Base-by-base conservation (phyloP, 495 filamentous ascomycete species). In the Aspergillus saccharolyticus region DNA sequence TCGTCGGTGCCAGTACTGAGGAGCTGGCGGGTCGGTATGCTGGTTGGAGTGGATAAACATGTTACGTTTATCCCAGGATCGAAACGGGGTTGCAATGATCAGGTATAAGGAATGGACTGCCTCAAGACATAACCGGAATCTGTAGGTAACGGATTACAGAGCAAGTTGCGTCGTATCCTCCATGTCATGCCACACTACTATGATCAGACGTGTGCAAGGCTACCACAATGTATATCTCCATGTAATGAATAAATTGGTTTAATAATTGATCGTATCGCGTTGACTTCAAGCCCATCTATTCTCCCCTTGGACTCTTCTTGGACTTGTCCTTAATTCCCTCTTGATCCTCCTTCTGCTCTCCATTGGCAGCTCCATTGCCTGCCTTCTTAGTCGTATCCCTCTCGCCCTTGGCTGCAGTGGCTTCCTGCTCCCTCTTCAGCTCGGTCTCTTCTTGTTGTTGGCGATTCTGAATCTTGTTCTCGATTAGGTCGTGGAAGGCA, bases 401-500 rank as follows among this genome's bases (percentile, higher is more conserved):
- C 63, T 86, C 85, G 18, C 67, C 77, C 68, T 87, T 86, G 19
- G 64, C 70, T 42, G 69, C 72, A 56, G 79, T 83, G 44, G 73
- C 71, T 57, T 78, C 73, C 59, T 90, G 87, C 49, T 88, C 85
- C 72, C 88, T 86, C 80, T 87, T 88, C 54, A 82, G 83, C 62
- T 97, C 91, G 73, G 89, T 91, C 70, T 98, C 94, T 68, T 96
- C 94, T 73, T 95, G 90, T 69, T 93, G 89, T 75, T 96, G 93
- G 64, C 92, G 78, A 76, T 98, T 98, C 78, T 97, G 94, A 59
- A 97, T 96, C 86, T 98, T 98, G 77, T 98, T 98, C 80, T 98
- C 94, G 65, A 98, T 98, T 60, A 98, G 77, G 73, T 98, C 94
- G 71, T 98, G 94, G 85, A 97, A 98, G 15, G 94, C 95, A 8